Conservation (phyloP, 345 rosid genomes). For the Combretum micranthum region DNA sequence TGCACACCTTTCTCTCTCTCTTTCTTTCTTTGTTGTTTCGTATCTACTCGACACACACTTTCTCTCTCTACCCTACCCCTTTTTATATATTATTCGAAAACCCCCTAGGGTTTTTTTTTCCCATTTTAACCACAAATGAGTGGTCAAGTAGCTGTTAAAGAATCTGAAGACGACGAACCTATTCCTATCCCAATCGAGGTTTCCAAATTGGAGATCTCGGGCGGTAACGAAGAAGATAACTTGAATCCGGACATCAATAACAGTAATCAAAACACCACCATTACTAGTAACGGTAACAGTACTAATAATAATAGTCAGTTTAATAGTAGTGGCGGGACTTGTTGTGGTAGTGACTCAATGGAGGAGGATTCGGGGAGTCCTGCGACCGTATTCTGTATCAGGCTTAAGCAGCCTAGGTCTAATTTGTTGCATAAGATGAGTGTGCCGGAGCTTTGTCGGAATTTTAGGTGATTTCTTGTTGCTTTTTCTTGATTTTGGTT, state of each 20-base stretch:
- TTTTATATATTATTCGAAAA: slow-evolving; percentile 9
- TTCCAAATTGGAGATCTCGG: neutral
- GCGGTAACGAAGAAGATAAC: no score
- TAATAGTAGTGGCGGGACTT: slow-evolving; percentile 13
- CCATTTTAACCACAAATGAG: no score
- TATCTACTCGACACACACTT: slow-evolving; percentile 16
- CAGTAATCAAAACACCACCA: no score
- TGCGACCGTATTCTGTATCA: slow-evolving; percentile 77
- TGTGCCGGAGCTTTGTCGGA: slow-evolving; percentile 81
- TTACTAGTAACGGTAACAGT: no score
- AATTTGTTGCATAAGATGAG: slow-evolving; percentile 85
- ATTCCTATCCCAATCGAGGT: slow-evolving; percentile 1
- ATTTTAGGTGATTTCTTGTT: slow-evolving; percentile 49
- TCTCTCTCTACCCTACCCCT: slow-evolving; percentile 34
- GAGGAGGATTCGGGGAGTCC: slow-evolving; percentile 74
- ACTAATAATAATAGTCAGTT: no score
- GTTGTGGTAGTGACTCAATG: slow-evolving; percentile 41
- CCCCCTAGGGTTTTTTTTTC: neutral
- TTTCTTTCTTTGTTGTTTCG: slow-evolving; percentile 12
- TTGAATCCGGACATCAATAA: no score
- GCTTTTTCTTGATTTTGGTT: neutral
- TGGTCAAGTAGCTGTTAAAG: slow-evolving; percentile 6
- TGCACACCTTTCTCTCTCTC: slow-evolving; percentile 27
- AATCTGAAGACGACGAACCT: slow-evolving; percentile 25
- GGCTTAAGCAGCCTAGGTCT: slow-evolving; percentile 84